Base-by-base conservation (phyloP, 2,329 filamentous ascomycete species). In the Calonectria ilicicola region DNA sequence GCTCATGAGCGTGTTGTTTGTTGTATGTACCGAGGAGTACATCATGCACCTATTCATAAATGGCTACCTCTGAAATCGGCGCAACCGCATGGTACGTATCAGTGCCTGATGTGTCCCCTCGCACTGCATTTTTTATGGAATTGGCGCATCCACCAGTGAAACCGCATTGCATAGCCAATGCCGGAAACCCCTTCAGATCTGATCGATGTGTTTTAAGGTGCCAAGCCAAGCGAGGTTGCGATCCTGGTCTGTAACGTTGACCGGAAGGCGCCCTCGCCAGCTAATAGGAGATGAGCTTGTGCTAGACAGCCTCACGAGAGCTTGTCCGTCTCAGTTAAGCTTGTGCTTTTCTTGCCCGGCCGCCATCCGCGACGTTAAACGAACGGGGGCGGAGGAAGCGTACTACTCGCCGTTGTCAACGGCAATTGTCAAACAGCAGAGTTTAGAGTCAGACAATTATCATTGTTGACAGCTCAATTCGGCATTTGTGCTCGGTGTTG, bases 51-150 rank as follows among this genome's bases (percentile, higher is more conserved):
- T 17, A 65, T 65, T 38, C 23, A 58, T 32, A 38, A 51, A 66
- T 62, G 40, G 27, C 32, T 62, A 29, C 40, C 46, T 51, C 64
- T 65, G 62, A 29, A 49, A 38, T 70, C 68, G 62, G 68, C 62
- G 29, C 51, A 70, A 51, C 62, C 51, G 68, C 53, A 47, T 65
- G 62, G 62, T 65, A 49, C 27, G 51, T 47, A 38, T 65, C 40
- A 47, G 49, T 58, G 62, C 68, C 51, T 38, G 42, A 51, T 65
- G 14, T 38, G 58, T 49, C 38, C 23, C 29, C 40, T 38, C 27
- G 58, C 58, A 40, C 26, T 21, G 49, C 40, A 26, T 67, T n/a
- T n/a, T n/a, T n/a, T 53, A 26, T 44, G 38, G 23, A 26, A 63
- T 46, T 26, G 23, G 17, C 49, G 53, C 27, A 47, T 42, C 32